Conservation (phyloP, 805 yeast species). For the Saccharomycodes ludwigii region DNA sequence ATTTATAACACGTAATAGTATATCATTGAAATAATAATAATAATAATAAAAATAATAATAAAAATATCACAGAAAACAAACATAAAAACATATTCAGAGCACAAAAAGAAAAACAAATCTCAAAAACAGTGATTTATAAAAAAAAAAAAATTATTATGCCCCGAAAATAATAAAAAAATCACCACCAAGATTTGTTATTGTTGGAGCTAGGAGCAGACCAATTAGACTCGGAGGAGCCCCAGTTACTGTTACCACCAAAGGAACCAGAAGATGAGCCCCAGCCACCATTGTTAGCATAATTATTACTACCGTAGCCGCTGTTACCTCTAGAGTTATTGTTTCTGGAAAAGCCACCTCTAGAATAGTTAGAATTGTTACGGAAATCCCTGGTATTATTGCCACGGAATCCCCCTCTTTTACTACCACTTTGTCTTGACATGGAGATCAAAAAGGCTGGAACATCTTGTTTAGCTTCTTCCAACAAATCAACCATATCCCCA, state of each 20-base stretch:
- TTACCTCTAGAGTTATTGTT: constrained; percentile 10
- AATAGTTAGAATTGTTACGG: constrained; percentile 31
- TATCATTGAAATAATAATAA: constrained; percentile 1
- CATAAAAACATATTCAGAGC: background rate
- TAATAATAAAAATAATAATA: background rate
- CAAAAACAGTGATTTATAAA: background rate
- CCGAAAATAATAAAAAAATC: too few relatives aligned
- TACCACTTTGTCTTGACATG: constrained; percentile 64
- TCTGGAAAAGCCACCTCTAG: constrained; percentile 10
- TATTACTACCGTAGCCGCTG: constrained; percentile 19
- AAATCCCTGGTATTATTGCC: constrained; percentile 37
- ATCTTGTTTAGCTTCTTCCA: constrained; percentile 95
- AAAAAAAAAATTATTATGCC: too few relatives aligned
- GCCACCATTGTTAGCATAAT: constrained; percentile 20
- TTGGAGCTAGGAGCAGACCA: too few relatives aligned
- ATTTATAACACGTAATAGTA: too few relatives aligned
- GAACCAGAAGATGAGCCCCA: constrained; percentile 14
- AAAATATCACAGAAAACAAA: background rate
- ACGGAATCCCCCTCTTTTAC: constrained; percentile 45
- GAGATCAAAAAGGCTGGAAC: constrained; percentile 80
- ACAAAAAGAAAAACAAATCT: background rate
- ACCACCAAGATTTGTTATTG: constrained; percentile 8
- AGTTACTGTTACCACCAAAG: background rate
- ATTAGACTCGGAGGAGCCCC: constrained; percentile 1
- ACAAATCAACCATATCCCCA: constrained; percentile 75